These are phyloP conservation scores for Wickerhamiella sorbophila DNA, from an alignment of 805 yeast species.

Conservation along the genomic window DNA sequence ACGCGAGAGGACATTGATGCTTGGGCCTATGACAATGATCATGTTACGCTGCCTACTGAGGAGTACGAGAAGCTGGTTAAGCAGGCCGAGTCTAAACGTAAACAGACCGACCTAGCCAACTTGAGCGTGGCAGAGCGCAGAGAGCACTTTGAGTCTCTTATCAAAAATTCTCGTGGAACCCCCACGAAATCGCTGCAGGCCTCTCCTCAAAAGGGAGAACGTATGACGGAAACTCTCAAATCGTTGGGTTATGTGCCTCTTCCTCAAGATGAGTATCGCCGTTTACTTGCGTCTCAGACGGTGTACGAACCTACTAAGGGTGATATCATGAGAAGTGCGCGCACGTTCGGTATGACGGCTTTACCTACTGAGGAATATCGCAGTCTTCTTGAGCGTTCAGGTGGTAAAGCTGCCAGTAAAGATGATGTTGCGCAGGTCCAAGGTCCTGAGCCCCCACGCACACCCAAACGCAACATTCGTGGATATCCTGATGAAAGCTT, in stretches of 20 bases:
- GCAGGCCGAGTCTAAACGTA: conserved; percentile 1
- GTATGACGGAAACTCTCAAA: conserved; percentile 21
- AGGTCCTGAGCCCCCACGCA: background rate
- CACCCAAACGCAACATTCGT: background rate
- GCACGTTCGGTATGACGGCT: conserved; percentile 31
- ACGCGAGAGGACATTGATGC: conserved; percentile 11
- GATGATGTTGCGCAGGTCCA: background rate
- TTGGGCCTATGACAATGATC: conserved; percentile 8
- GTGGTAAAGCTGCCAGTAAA: background rate
- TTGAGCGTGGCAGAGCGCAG: conserved; percentile 20
- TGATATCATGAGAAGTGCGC: conserved; percentile 27
- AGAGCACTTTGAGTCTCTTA: conserved; percentile 21
- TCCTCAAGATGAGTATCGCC: conserved; percentile 25
- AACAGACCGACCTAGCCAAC: conserved; percentile 7
- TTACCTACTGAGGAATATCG: conserved; percentile 33
- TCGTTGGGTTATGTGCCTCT: conserved; percentile 25
- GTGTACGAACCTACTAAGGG: conserved; percentile 24
- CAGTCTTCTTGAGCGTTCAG: conserved; percentile 14
- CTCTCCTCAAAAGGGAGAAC: conserved; percentile 14
- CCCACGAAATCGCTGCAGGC: conserved; percentile 7
- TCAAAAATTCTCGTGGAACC: conserved; percentile 10
- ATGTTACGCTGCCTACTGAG: conserved; percentile 5
- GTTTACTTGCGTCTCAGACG: conserved; percentile 20
- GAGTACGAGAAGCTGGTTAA: conserved; percentile 5
- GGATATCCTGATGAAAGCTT: background rate